Evolutionary conservation across 352 stramenopile genomes (phyloP).

Genomic region (Phytophthora pisi): DNA sequence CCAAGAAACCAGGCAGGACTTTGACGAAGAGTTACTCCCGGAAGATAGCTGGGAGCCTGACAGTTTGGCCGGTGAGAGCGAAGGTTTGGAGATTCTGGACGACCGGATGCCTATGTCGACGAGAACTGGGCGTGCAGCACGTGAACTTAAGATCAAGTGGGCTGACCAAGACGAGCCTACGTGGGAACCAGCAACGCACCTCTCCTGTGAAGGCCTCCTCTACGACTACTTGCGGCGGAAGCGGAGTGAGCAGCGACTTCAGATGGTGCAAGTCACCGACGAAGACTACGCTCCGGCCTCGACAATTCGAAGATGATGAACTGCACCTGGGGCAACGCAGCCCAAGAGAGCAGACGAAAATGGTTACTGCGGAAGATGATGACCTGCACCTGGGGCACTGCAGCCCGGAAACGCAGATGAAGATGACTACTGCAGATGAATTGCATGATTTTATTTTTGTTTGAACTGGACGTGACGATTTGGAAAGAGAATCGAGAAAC

Average conservation of each 20-base stretch:
- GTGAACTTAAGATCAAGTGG: not conserved
- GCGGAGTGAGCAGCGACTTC: too few species aligned
- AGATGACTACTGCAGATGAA: not conserved
- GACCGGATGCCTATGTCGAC: not conserved
- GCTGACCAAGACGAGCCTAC: not conserved
- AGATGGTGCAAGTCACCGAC: too few species aligned
- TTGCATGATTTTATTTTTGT: too few species aligned
- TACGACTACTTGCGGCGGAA: not conserved
- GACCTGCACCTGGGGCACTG: not conserved
- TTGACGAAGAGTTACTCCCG: not conserved
- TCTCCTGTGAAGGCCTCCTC: too few species aligned
- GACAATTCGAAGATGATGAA: too few species aligned
- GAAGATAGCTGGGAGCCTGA: not conserved
- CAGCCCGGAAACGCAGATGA: not conserved
- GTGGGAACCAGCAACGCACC: not conserved
- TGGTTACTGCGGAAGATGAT: too few species aligned
- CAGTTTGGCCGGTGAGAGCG: not conserved
- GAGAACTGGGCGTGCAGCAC: not conserved
- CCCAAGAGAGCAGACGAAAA: not conserved
- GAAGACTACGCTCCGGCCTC: too few species aligned
- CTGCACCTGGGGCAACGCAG: too few species aligned
- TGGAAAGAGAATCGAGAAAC: too few species aligned
- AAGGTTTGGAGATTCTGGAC: not conserved
- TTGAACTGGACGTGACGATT: too few species aligned
- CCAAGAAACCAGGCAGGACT: not conserved